phyloP scores from a whole-genome alignment of 2,329 filamentous ascomycete genomes.

The Kalmusia sp. region DNA sequence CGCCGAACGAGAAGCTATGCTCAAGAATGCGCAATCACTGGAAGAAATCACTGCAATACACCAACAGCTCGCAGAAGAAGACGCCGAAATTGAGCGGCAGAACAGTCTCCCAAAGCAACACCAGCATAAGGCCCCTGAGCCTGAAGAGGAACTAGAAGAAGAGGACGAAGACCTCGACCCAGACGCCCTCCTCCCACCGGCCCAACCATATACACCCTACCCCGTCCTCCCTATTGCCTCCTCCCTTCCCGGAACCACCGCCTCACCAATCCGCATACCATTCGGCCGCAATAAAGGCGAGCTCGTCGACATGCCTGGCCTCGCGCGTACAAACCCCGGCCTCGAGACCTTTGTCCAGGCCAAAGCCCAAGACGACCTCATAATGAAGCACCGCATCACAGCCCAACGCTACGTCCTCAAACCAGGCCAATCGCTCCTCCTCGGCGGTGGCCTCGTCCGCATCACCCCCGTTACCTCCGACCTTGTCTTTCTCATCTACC shows the following conservation, averaged over 20 bases:
- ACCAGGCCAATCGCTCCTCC: conserved; percentile 77
- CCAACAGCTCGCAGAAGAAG: conserved; percentile 40
- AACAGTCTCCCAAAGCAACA: conserved; percentile 24
- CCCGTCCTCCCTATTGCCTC: conserved; percentile 88
- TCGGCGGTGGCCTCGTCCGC: conserved; percentile 82
- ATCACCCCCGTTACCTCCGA: conserved; percentile 77
- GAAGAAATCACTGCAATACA: conserved; percentile 35
- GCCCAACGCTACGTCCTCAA: conserved; percentile 78
- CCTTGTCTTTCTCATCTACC: conserved; percentile 77
- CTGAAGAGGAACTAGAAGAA: conserved; percentile 18
- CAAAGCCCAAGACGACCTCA: conserved; percentile 69
- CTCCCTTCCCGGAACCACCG: conserved; percentile 88
- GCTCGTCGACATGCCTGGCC: conserved; percentile 88
- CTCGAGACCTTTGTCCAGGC: conserved; percentile 75
- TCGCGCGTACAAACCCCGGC: conserved; percentile 69
- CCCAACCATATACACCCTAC: conserved; percentile 74
- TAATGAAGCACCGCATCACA: conserved; percentile 79
- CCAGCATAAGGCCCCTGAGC: conserved; percentile 25
- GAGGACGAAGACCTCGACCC: conserved; percentile 39
- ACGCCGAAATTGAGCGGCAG: conserved; percentile 33
- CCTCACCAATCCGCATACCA: conserved; percentile 90
- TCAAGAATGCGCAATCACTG: conserved; percentile 32
- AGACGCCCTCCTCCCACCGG: conserved; percentile 73
- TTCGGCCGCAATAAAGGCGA: conserved; percentile 89
- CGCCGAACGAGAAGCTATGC: conserved; percentile 41